Conservation (phyloP, 78 protist species). For the Chrysochromulina tobinii region DNA sequence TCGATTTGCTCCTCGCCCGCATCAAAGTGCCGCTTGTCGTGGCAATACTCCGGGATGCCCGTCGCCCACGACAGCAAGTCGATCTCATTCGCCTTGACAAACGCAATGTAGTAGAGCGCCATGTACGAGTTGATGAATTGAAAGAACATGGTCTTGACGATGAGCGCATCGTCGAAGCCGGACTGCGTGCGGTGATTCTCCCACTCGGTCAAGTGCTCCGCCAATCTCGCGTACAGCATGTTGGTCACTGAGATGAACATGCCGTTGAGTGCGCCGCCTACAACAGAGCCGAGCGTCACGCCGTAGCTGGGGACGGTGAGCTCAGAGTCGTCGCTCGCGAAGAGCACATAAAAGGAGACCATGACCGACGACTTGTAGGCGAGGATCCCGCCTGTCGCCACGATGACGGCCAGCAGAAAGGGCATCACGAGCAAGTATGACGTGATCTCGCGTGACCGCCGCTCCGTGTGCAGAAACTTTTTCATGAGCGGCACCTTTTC, state of each 20-base stretch:
- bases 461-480: no score
- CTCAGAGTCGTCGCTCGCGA: no score
- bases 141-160: conserved; percentile 66
- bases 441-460: no score
- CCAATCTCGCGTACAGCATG: conserved; percentile 28
- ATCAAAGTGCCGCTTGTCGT: no score
- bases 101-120: conserved; percentile 72
- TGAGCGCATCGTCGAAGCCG: conserved; percentile 49
- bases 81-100: conserved; percentile 32
- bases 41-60: not conserved
- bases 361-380: no score
- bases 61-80: not conserved
- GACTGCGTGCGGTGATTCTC: conserved; percentile 69
- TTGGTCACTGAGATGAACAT: not conserved
- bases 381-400: no score
- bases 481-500: no score
- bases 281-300: not conserved
- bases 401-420: no score
- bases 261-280: not conserved
- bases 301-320: no score
- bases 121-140: conserved; percentile 76
- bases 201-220: conserved; percentile 46
- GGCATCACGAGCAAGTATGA: no score
- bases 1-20: not conserved
- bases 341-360: no score